Percentiles rank a stretch among this genome's conserved stretches.
phyloP scores from a whole-genome alignment of 169 alveolate species.

The Plasmodium cynomolgi region DNA sequence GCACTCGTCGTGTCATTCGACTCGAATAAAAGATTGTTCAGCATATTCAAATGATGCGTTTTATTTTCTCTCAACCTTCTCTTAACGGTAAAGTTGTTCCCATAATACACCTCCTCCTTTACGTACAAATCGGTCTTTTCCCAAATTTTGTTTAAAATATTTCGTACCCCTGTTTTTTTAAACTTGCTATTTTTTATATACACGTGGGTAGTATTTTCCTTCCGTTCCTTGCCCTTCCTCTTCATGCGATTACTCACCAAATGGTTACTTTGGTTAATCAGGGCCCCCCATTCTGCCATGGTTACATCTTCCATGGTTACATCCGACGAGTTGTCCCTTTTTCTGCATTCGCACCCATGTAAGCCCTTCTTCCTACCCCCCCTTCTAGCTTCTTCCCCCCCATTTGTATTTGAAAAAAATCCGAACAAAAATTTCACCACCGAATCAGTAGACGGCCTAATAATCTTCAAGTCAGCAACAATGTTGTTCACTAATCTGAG shows the following conservation, averaged over 20 bases:
- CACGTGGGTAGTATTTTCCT: not conserved
- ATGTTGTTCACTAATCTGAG: slow-evolving; percentile 47
- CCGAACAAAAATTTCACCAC: slow-evolving; percentile 33
- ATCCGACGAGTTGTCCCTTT: not conserved
- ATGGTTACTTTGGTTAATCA: not conserved
- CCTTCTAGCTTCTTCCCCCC: not conserved
- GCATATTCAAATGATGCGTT: not conserved
- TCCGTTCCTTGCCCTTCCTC: not conserved
- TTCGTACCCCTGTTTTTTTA: slow-evolving; percentile 24
- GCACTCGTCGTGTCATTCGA: not conserved
- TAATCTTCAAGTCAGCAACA: slow-evolving; percentile 12
- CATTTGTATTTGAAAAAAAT: slow-evolving; percentile 10
- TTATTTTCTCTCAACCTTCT: slow-evolving; percentile 1
- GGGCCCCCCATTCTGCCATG: not conserved
- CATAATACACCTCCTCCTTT: slow-evolving; percentile 58
- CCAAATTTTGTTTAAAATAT: slow-evolving; percentile 62
- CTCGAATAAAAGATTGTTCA: slow-evolving; percentile 19
- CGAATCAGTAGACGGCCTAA: slow-evolving; percentile 29
- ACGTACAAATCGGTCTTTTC: slow-evolving; percentile 45
- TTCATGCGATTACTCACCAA: not conserved
- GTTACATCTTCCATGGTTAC: not conserved
- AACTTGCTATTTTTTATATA: slow-evolving; percentile 30
- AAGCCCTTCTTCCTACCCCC: not conserved
- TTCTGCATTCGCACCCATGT: too few relatives aligned
- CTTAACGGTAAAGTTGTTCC: slow-evolving; percentile 14